Evolutionary conservation across 2,329 filamentous ascomycete genomes (phyloP).

Genomic region (Aureobasidium sp.): DNA sequence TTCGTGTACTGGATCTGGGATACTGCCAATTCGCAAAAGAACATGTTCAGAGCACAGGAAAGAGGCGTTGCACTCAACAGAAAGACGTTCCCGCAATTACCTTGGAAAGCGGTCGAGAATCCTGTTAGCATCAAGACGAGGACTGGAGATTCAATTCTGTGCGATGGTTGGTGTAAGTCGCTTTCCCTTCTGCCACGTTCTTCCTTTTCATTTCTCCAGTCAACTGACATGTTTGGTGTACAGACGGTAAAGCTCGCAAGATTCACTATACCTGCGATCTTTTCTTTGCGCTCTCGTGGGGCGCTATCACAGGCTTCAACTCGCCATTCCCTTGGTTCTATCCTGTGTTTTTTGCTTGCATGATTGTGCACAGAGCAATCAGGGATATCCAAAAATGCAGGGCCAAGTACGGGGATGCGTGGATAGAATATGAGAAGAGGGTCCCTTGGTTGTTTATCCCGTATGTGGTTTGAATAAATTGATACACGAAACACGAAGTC

Average conservation of each 20-base stretch:
- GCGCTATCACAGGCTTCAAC: conserved; percentile 3
- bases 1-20: conserved; percentile 20
- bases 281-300: conserved; percentile 9
- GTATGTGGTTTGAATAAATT: background rate
- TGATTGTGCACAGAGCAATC: conserved; percentile 12
- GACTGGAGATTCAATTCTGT: conserved; percentile 3
- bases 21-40: conserved; percentile 11
- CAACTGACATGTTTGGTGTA: background rate
- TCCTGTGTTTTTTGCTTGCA: background rate
- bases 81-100: conserved; percentile 12
- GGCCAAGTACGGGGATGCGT: conserved; percentile 7
- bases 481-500: too few species aligned
- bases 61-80: background rate
- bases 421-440: conserved; percentile 6
- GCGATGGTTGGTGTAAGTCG: conserved; percentile 10
- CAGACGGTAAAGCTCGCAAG: conserved; percentile 4
- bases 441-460: conserved; percentile 12
- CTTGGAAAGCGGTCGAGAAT: conserved; percentile 2
- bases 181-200: background rate
- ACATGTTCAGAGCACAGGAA: conserved; percentile 13
- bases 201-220: background rate
- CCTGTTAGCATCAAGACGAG: conserved; percentile 5
- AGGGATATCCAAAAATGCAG: conserved; percentile 10
- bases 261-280: conserved; percentile 9
- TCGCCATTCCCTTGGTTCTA: conserved; percentile 12